Base-by-base conservation (phyloP, 2,329 filamentous ascomycete species). In the Orbilia blumenaviensis region DNA sequence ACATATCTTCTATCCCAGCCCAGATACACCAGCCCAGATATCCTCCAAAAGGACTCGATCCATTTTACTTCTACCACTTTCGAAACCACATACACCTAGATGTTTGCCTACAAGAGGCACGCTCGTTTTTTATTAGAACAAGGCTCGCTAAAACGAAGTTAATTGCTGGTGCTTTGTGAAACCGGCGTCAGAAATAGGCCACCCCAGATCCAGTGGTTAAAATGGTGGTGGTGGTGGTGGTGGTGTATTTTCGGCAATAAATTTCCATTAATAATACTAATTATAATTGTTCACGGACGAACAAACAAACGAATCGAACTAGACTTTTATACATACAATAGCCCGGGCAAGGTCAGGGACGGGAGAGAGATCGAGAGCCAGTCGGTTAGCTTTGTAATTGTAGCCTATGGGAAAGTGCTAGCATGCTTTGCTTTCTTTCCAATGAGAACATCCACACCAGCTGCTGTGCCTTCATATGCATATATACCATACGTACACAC, bases 221-320 rank as follows among this genome's bases (percentile, higher is more conserved):
- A 38, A 38, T 7, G n/a, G n/a, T 7, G 12, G 8, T 3, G 68
- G n/a, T n/a, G n/a, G n/a, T n/a, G n/a, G n/a, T n/a, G n/a, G n/a
- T n/a, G 64, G 56, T 64, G 50, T 64, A 76, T 76, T 76, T 76
- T 66, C 67, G 67, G 67, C 60, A 72, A 50, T 44, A 64, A 50
- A 64, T 72, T 71, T 67, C 60, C 71, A 75, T 75, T 68, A 68
- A 38, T 58, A 75, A 75, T 68, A 29, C 42, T 23, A 75, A 75
- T 75, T 75, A 56, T 23, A 75, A 75, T 75, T 75, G 63, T 68
- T 27, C 71, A 66, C 71, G 44, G 56, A n/a, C n/a, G n/a, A n/a
- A n/a, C n/a, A n/a, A n/a, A n/a, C n/a, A n/a, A n/a, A n/a, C n/a
- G n/a, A n/a, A n/a, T n/a, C 2, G 46, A 52, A 23, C 52, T 36